Evolutionary conservation across 352 stramenopile genomes (phyloP), one percentile per base, ranked within the genome.

Genomic region (Globisporangium parvum): DNA sequence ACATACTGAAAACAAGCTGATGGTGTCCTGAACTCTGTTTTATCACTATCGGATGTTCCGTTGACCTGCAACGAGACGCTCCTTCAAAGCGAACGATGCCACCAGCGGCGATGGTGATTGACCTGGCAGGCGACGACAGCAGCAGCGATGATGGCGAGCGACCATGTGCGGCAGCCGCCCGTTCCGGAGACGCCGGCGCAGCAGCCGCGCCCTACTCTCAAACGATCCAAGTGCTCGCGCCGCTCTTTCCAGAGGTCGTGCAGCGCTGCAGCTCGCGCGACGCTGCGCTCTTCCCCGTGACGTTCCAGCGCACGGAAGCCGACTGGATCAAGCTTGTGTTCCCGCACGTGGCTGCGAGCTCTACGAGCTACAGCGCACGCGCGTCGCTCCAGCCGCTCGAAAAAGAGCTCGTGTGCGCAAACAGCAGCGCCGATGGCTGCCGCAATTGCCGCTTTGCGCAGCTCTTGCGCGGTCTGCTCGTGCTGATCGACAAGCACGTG

Each of bases 361-460:
- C 21, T 18, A 11, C 15, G 15, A 28, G 20, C 2, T 33, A 33
- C 28, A 39, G 28, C 21, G 44, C 21, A 11, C 52, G 26, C 3
- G 21, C 23, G 21, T 21, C 46, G 23, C 23, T 37, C 9, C 33
- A 73, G 35, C 54, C 45, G 35, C 54, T 84, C 10, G 47, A 60
- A 23, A 75, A 77, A 49, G 61, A 73, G 46, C 65, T 86, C 23
- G 59, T 57, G 54, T 89, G 79, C 47, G 63, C 82, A 11, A 79
- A 81, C 45, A 62, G 55, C 14, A 46, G 41, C n/a, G 41, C 59
- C 23, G 60, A 33, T 26, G 78, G 76, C 31, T 77, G 60, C 46
- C 54, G 46, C 37, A 54, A 49, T 31, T 89, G 79, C 61, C 56
- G 69, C 54, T 87, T 75, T 55, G 66, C 70, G 48, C 71, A 67